Base-by-base conservation (phyloP, 192 early-diverging fungal species). In the Geranomyces michiganensis region DNA sequence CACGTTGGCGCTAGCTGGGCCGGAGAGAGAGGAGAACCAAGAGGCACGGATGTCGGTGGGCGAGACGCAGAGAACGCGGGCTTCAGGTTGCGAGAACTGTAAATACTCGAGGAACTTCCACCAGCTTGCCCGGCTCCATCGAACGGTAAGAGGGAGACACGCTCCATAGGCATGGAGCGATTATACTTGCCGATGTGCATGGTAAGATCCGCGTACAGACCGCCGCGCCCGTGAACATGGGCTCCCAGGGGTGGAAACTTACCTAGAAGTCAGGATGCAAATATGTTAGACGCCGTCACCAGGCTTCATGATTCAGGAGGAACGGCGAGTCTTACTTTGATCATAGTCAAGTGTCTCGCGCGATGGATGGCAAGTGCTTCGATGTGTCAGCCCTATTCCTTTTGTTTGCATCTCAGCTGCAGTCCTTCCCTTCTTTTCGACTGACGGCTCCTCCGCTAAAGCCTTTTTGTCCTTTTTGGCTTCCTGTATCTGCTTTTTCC, bases 131-230 rank as follows among this genome's bases (percentile, higher is more conserved):
- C 14, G 43, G 27, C 51, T 30, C 14, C 5, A 12, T 68, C 72
- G 61, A 84, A 84, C 2, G 82, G 82, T 5, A 47, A 26, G 14
- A 84, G n/a, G n/a, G 56, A 31, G 22, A 81, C 73, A 22, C 73
- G 69, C 51, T 80, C 79, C 47, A 84, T 49, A 1, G 82, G 78
- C 82, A 84, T 84, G 13, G 79, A 74, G 47, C 77, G 78, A 68
- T 77, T 78, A 29, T 78, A 72, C 32, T 67, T 81, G 33, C 67
- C 67, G 29, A 84, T 61, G 53, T 79, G 76, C 33, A 81, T 58
- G 0, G 79, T 56, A 5, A 27, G 58, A 70, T 63, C 62, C 10
- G 36, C 36, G 10, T 41, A 41, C 36, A 41, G 5, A 12, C 48
- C 47, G 68, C 62, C 43, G 56, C 65, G 9, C 44, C 80, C 44